These are phyloP conservation scores for Rhizodiscina lignyota DNA, from an alignment of 495 filamentous ascomycete genomes.

Conservation along the genomic window DNA sequence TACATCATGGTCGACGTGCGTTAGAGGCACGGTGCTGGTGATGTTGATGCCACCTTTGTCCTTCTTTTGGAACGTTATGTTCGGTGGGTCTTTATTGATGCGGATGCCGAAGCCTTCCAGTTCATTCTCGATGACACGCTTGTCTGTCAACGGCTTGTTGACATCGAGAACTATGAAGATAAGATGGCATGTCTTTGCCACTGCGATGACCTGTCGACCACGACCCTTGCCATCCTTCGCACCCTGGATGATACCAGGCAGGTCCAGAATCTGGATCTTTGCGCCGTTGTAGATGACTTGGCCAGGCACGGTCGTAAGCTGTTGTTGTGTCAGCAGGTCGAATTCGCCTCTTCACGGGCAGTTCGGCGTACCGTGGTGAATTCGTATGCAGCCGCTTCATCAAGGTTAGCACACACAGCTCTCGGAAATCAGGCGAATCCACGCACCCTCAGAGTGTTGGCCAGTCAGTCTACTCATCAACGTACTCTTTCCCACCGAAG, in stretches of 20 bases:
- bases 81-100: conserved; percentile 93
- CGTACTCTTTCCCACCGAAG: conserved; percentile 95
- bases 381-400: conserved; percentile 76
- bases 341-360: conserved; percentile 6
- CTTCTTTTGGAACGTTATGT: conserved; percentile 98
- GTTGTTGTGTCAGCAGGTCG: neutral
- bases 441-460: conserved; percentile 73
- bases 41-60: conserved; percentile 95
- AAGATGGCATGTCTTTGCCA: conserved; percentile 94
- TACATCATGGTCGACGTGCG: conserved; percentile 79
- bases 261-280: conserved; percentile 95
- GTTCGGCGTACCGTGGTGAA: conserved; percentile 56
- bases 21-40: conserved; percentile 78
- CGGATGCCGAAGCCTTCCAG: conserved; percentile 94
- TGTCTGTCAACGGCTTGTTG: conserved; percentile 95
- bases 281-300: conserved; percentile 95
- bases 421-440: neutral
- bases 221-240: conserved; percentile 97
- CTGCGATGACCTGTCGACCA: conserved; percentile 96
- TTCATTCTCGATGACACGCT: conserved; percentile 91
- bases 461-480: conserved; percentile 89
- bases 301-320: conserved; percentile 85
- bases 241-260: conserved; percentile 96
- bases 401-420: conserved; percentile 1
- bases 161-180: conserved; percentile 99